Evolutionary conservation across 2,329 filamentous ascomycete genomes (phyloP).

Genomic region (Epichloe sylvatica): DNA sequence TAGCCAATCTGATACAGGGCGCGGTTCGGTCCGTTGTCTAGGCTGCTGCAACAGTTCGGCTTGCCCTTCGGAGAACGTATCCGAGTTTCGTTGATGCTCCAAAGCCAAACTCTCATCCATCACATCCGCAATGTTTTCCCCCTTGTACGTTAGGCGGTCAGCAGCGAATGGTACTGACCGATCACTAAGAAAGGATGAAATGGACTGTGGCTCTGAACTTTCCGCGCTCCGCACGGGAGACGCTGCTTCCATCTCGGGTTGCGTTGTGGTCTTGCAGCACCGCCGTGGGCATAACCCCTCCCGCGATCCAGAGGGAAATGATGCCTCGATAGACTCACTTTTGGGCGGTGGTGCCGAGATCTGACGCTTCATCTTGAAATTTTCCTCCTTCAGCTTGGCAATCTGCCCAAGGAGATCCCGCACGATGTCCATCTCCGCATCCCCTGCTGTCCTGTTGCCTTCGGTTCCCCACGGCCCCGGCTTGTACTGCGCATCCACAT

Average conservation of each 20-base stretch:
- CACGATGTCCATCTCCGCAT: neutral
- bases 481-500: neutral
- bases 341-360: neutral
- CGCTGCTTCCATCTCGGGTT: neutral
- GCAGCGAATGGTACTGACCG: neutral
- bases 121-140: neutral
- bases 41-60: neutral
- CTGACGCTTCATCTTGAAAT: neutral
- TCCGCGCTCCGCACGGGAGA: neutral
- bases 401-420: neutral
- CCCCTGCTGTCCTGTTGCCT: neutral
- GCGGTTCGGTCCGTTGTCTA: no score
- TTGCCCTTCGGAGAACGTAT: conserved; percentile 1
- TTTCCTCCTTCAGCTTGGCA: neutral
- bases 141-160: neutral
- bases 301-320: neutral
- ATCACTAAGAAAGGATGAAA: neutral
- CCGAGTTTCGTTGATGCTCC: neutral
- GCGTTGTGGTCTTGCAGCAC: neutral
- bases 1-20: neutral
- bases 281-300: neutral
- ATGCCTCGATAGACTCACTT: neutral
- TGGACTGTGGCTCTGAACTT: neutral
- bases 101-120: neutral
- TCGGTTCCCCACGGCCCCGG: neutral